These are phyloP conservation scores for Psidium friedrichsthalianum DNA, from an alignment of 345 rosid species.

Conservation along the genomic window DNA sequence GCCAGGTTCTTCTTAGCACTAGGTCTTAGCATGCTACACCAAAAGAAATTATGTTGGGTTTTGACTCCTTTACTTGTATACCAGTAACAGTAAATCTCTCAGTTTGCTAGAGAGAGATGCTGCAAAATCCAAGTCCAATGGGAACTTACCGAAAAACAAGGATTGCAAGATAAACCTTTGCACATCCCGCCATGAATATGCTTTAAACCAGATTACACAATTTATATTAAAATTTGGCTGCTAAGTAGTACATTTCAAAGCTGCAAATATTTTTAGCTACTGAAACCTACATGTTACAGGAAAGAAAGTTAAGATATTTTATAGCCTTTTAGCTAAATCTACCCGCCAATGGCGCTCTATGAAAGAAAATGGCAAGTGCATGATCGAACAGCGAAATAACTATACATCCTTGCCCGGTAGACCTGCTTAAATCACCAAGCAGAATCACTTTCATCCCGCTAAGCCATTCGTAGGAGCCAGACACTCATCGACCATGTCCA, in stretches of 20 bases:
- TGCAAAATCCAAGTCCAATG: background rate
- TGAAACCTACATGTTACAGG: background rate
- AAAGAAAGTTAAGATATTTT: background rate
- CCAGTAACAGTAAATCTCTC: background rate
- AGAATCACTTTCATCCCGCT: background rate
- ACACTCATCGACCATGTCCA: slow-evolving; percentile 88
- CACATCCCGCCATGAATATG: background rate
- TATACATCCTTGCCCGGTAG: background rate
- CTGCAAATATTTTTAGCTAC: background rate
- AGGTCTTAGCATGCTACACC: background rate
- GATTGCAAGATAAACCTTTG: background rate
- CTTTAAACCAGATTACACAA: background rate
- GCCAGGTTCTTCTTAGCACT: background rate
- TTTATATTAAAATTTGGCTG: background rate
- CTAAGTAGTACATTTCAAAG: background rate
- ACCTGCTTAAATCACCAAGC: background rate
- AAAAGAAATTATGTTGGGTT: background rate
- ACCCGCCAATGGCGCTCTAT: background rate
- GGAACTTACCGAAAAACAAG: background rate
- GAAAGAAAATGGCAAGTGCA: background rate
- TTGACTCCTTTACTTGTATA: background rate
- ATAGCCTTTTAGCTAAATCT: background rate
- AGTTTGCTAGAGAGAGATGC: background rate
- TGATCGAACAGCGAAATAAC: background rate
- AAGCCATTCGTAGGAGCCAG: slow-evolving; percentile 54